Evolutionary conservation across 257 asterid species (phyloP).

Genomic region (Gardenia jasminoides): DNA sequence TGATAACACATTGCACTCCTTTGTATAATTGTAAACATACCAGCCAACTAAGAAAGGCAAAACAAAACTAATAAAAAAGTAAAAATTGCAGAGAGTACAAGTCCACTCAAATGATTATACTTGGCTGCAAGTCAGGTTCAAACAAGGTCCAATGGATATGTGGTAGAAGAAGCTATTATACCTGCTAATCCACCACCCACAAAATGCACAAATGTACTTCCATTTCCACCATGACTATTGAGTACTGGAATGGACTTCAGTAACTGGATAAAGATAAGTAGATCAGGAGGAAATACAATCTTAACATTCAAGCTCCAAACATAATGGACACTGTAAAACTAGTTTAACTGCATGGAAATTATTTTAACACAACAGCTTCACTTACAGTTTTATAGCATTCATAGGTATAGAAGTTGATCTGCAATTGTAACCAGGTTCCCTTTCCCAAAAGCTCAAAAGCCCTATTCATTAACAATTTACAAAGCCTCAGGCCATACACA

Average conservation of each 20-base stretch:
- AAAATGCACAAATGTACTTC: constrained; percentile 59
- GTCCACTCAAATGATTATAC: constrained; percentile 27
- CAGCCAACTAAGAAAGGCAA: constrained; percentile 6
- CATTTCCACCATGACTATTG: constrained; percentile 39
- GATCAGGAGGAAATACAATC: constrained; percentile 1
- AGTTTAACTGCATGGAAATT: background rate
- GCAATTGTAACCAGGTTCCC: constrained; percentile 95
- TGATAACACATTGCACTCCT: constrained; percentile 71
- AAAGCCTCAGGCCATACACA: constrained; percentile 70
- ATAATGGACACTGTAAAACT: background rate
- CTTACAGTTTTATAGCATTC: constrained; percentile 79
- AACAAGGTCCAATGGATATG: constrained; percentile 92
- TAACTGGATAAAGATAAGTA: constrained; percentile 39
- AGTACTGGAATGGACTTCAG: constrained; percentile 63
- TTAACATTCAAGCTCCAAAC: background rate
- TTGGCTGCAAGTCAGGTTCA: constrained; percentile 96
- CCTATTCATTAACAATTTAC: constrained; percentile 77
- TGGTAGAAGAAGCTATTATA: constrained; percentile 78
- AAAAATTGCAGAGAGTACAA: background rate
- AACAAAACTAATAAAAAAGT: no score
- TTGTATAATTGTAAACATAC: constrained; percentile 36
- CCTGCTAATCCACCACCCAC: constrained; percentile 96
- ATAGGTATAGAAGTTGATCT: constrained; percentile 69
- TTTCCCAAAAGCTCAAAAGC: constrained; percentile 92
- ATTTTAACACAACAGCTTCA: background rate